Base-by-base conservation (phyloP, 495 filamentous ascomycete species). In the Poronia punctata region DNA sequence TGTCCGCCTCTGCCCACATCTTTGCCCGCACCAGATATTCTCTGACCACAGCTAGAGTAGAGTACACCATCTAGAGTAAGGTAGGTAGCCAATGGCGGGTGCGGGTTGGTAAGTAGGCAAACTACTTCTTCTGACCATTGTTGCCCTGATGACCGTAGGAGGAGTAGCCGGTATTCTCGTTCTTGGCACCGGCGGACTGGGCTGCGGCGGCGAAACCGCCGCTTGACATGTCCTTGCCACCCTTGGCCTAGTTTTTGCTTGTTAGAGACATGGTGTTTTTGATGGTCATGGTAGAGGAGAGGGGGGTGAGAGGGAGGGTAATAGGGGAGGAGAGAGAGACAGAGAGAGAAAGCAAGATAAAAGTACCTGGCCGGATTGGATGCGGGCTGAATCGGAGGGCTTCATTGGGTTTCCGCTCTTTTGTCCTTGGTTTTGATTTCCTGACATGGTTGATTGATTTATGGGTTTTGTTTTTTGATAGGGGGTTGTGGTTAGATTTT, bases 361-460 rank as follows among this genome's bases (percentile, higher is more conserved):
- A n/a, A n/a, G n/a, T n/a, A 57, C 54, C 44, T 52, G 48, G 0
- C 27, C 16, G 3, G 54, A 48, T n/a, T 54, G 48, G 35, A 54
- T 49, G 21, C 33, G 14, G 4, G 25, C 17, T 11, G 43, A 32
- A 40, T 40, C 45, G 8, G 37, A 30, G 14, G 40, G 43, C 7
- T 44, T 34, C 45, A 36, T 46, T 3, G n/a, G 3, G 7, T 4
- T 38, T 4, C 23, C 35, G n/a, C 27, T 1, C 23, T 17, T n/a
- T 17, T 25, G 1, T 23, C 21, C 7, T 17, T 23, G 14, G 23
- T 14, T 17, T 26, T 38, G 23, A 20, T 26, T 30, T 2, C 1
- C n/a, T n/a, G n/a, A n/a, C n/a, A n/a, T n/a, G n/a, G n/a, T n/a
- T n/a, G n/a, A n/a, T n/a, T n/a, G n/a, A n/a, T n/a, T n/a, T n/a